Evolutionary conservation across 2,329 filamentous ascomycete species (phyloP), one percentile per base, ranked within the genome.

Genomic region (Bipolaris victoriae): DNA sequence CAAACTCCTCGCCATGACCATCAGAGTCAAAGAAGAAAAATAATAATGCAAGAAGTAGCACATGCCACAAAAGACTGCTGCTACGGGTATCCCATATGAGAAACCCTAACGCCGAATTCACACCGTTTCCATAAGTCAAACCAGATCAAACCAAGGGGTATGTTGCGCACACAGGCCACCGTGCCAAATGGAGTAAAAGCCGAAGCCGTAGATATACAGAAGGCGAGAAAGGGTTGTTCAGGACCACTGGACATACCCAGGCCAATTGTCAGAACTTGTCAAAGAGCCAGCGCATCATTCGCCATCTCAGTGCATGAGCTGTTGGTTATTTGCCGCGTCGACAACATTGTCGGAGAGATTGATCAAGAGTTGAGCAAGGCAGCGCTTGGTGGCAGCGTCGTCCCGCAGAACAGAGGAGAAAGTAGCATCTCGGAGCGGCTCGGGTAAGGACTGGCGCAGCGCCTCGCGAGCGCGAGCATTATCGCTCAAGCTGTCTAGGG

Each of bases 371-470:
- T 98, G 95, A n/a, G 93, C 91, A 33, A 99, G 88, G 77, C 95
- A 99, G 57, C 95, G 89, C 82, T 99, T 99, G 0, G 95, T 99
- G 1, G 95, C 95, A 13, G 95, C 95, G 73, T 99, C 95, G 72
- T 99, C 95, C 57, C 95, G 90, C 33, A 99, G 88, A 43, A 99
- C 95, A 0, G 93, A 94, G 7, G 92, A 96, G 77, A 99, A 99
- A 1, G 95, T 99, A 7, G 94, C 93, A 76, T 99, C 95, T 46
- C 95, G 90, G n/a, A 99, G 88, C n/a, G 95, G 95, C 72, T 99
- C 95, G 0, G 95, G 95, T 11, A 99, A 88, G 73, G 95, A 99
- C 78, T 99, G 95, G 40, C 95, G 88, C 20, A 99, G 85, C 44
- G 95, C 95, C 77, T 99, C 95, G 31, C 95, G 90, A 55, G 95